These are phyloP conservation scores for Mariannaea elegans DNA, from an alignment of 2,329 filamentous ascomycete species.

Conservation along the genomic window DNA sequence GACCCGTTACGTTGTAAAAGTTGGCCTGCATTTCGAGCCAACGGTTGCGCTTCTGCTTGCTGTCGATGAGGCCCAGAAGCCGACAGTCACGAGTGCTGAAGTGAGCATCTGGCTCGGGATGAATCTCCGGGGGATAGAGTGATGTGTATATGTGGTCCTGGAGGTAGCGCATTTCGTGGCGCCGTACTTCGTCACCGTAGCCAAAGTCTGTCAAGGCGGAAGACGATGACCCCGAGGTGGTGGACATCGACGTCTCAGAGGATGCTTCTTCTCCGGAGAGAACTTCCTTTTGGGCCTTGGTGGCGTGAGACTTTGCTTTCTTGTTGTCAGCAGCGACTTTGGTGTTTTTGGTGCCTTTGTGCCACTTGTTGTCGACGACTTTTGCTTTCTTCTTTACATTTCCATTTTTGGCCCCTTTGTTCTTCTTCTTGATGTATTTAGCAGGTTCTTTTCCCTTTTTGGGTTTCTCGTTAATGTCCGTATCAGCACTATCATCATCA, in stretches of 20 bases:
- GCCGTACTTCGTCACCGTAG: conserved; percentile 30
- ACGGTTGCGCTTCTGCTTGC: conserved; percentile 42
- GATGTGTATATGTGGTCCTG: conserved; percentile 41
- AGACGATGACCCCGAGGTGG: conserved; percentile 14
- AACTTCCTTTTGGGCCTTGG: not conserved
- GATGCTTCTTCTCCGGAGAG: conserved; percentile 42
- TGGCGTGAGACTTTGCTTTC: conserved; percentile 13
- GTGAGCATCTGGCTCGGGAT: conserved; percentile 34
- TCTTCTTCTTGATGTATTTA: not conserved
- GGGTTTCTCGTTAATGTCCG: not conserved
- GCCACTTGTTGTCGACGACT: conserved; percentile 23
- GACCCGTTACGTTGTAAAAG: conserved; percentile 54
- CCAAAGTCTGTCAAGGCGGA: conserved; percentile 27
- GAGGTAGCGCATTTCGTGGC: conserved; percentile 43
- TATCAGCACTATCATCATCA: not conserved
- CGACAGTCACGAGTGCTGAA: conserved; percentile 45
- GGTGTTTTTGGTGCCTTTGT: conserved; percentile 31
- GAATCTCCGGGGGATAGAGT: conserved; percentile 42
- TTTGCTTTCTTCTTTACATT: conserved; percentile 5
- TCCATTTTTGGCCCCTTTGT: conserved; percentile 4
- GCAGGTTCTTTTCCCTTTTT: conserved; percentile 5
- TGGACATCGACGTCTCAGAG: conserved; percentile 25
- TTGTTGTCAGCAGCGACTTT: conserved; percentile 35
- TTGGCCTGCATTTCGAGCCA: conserved; percentile 56
- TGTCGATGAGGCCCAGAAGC: conserved; percentile 48